Evolutionary conservation across 139 green algal genomes (phyloP), one percentile per base, ranked within the genome.

Genomic region (Raphidocelis subcapitata): DNA sequence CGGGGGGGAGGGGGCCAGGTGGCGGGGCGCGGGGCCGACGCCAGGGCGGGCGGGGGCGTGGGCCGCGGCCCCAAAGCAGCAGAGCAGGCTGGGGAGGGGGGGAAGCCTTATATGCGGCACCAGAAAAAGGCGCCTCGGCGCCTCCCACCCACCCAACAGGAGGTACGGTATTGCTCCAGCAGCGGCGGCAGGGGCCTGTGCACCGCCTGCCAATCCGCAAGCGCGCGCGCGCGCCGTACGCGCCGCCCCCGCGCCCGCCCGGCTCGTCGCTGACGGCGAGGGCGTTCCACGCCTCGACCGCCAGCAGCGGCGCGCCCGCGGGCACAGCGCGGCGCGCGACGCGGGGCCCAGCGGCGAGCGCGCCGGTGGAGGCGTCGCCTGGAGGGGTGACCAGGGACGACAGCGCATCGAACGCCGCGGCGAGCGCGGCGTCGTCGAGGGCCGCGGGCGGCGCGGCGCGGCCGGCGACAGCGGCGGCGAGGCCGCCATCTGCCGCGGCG

Each of bases 211-310:
- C 73, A 84, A 36, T 86, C 81, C 54, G 46, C 67, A 33, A 86
- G n/a, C n/a, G 69, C 15, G 49, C 64, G 1, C 52, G 31, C 44
- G 32, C 26, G 1, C 81, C 69, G 51, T 80, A 82, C 4, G 66
- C 69, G 52, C 56, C 73, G 35, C 79, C 72, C 8, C 41, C 41
- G 10, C 57, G 62, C 47, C 57, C 57, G 5, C 31, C 37, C 2
- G 74, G 77, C 23, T 86, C 62, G 62, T 86, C 81, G 3, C 72
- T 80, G 5, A 86, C 67, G n/a, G 46, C 67, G n/a, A 86, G 47
- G 24, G 72, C 10, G 62, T 83, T 86, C 49, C 37, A 57, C 41
- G 44, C 62, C 33, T 83, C 81, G 3, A 86, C 70, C 12, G 2
- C 31, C 14, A 86, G 55, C 26, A 85, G 26, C 24, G 14, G 23